A percentile compares a stretch with the other conserved stretches of the same genome.
Evolutionary conservation across 2,329 filamentous ascomycete species (phyloP).

Genomic region (Bipolaris cookei): DNA sequence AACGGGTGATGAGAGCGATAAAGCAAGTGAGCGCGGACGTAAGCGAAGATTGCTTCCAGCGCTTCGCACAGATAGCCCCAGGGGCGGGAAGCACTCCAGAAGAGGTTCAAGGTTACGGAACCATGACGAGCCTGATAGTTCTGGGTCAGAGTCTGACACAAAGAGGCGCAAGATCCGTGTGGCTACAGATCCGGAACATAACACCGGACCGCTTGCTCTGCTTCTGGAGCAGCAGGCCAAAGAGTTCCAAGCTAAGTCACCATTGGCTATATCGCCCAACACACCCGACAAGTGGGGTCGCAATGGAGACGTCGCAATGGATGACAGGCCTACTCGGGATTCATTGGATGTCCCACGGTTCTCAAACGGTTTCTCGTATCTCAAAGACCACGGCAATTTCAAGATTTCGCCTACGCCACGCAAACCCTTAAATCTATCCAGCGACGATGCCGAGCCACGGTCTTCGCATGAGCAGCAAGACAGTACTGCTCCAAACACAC

Average conservation of each 20-base stretch:
- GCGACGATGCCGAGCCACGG: constrained; percentile 42
- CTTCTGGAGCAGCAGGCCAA: constrained; percentile 55
- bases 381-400: constrained; percentile 25
- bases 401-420: constrained; percentile 32
- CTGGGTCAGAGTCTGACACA: constrained; percentile 56
- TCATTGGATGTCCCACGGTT: constrained; percentile 35
- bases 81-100: constrained; percentile 39
- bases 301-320: constrained; percentile 27
- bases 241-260: constrained; percentile 44
- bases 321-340: constrained; percentile 24
- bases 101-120: constrained; percentile 36
- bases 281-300: constrained; percentile 51
- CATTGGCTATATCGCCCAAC: constrained; percentile 52
- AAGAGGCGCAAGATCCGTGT: constrained; percentile 57
- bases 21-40: constrained; percentile 46
- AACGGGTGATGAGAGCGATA: constrained; percentile 48
- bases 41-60: constrained; percentile 42
- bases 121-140: constrained; percentile 39
- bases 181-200: constrained; percentile 53
- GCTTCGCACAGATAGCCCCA: constrained; percentile 44
- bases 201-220: constrained; percentile 55
- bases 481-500: constrained; percentile 50
- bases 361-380: constrained; percentile 28
- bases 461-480: constrained; percentile 50
- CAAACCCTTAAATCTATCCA: constrained; percentile 24